Evolutionary conservation across 768 basidiomycete species (phyloP).

Genomic region (Flagelloscypha sp.): DNA sequence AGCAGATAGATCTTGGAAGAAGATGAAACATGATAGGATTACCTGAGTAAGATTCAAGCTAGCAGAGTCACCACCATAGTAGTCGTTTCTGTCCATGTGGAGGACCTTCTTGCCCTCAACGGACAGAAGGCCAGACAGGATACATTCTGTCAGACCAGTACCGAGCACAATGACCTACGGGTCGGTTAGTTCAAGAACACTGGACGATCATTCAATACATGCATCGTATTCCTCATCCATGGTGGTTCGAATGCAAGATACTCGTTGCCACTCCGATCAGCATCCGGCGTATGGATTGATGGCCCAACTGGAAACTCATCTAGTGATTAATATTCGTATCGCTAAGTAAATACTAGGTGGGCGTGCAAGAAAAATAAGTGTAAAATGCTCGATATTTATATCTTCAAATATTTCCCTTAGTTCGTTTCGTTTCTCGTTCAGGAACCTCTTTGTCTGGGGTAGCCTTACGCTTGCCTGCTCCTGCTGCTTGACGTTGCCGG

Average conservation of each 20-base stretch:
- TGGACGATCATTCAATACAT: slow-evolving; percentile 15
- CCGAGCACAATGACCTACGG: slow-evolving; percentile 82
- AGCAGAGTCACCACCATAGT: slow-evolving; percentile 96
- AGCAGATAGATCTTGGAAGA: slow-evolving; percentile 10
- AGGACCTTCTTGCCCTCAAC: slow-evolving; percentile 99
- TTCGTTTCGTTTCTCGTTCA: slow-evolving; percentile 15
- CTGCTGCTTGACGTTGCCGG: slow-evolving; percentile 26
- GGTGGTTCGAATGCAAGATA: slow-evolving; percentile 21
- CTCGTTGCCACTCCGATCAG: no score
- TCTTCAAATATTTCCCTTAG: no score
- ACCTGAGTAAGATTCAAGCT: slow-evolving; percentile 97
- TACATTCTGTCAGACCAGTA: slow-evolving; percentile 97
- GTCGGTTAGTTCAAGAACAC: slow-evolving; percentile 11
- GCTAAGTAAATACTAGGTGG: no score
- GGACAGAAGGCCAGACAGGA: slow-evolving; percentile 95
- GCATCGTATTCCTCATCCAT: slow-evolving; percentile 99
- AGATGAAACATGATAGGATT: slow-evolving; percentile 15
- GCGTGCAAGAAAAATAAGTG: no score
- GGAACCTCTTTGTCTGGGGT: slow-evolving; percentile 18
- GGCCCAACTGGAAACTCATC: no score
- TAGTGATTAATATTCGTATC: no score
- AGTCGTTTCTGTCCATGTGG: slow-evolving; percentile 98
- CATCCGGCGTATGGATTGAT: no score
- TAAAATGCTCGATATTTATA: no score
- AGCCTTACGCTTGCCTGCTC: slow-evolving; percentile 27